Conservation (phyloP, 1,284 basidiomycete genomes). For the Leccinum olivaceoglutinosum region DNA sequence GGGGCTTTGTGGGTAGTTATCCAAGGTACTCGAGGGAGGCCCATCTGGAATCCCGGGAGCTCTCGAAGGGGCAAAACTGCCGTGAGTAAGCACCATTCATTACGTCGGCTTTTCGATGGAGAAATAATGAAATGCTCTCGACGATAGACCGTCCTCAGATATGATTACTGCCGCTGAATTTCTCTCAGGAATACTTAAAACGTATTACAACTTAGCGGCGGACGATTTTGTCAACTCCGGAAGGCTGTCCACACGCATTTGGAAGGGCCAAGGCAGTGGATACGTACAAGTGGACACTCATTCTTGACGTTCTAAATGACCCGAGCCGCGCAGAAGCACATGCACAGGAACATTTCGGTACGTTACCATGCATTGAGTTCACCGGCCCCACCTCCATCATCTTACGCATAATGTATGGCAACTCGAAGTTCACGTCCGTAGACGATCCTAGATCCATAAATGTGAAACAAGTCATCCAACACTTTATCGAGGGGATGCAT, state of each 20-base stretch:
- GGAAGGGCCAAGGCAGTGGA: constrained; percentile 31
- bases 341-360: constrained; percentile 17
- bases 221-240: constrained; percentile 27
- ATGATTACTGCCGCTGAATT: constrained; percentile 27
- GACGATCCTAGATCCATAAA: constrained; percentile 50
- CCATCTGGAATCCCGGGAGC: no score
- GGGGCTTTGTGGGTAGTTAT: no score
- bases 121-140: constrained; percentile 30
- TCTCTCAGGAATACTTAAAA: constrained; percentile 24
- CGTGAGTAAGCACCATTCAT: no score
- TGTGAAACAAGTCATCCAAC: constrained; percentile 43
- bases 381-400: constrained; percentile 44
- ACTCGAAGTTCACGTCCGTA: constrained; percentile 40
- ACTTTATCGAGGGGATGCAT: constrained; percentile 46
- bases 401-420: constrained; percentile 63
- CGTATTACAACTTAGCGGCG: constrained; percentile 22
- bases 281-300: constrained; percentile 29
- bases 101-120: constrained; percentile 21
- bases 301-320: constrained; percentile 35
- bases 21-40: no score
- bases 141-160: constrained; percentile 28
- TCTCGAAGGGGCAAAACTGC: no score
- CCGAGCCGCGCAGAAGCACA: constrained; percentile 32
- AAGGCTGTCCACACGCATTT: constrained; percentile 37
- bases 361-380: background rate